phyloP scores from a whole-genome alignment of 2,329 filamentous ascomycete genomes.

The Fusarium sp. region DNA sequence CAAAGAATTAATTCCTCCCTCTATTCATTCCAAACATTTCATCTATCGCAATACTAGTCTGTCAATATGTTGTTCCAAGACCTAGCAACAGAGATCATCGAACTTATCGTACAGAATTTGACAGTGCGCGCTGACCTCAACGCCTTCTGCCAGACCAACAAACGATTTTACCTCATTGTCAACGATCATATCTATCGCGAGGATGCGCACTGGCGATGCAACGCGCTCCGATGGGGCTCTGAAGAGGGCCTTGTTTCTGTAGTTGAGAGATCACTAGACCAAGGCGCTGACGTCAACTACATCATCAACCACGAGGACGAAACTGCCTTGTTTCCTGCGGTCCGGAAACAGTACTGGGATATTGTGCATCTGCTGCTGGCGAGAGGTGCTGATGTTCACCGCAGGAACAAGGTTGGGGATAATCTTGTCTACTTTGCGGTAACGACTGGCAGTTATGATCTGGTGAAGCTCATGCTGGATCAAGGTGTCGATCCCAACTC shows the following conservation, averaged over 20 bases:
- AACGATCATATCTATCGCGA: neutral
- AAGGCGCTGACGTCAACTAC: neutral
- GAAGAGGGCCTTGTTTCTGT: neutral
- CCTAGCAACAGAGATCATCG: slow-evolving; percentile 9
- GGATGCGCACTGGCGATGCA: neutral
- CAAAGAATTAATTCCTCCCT: accelerated
- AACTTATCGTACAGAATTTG: neutral
- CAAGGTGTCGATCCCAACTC: neutral
- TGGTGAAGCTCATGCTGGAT: neutral
- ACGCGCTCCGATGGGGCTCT: neutral
- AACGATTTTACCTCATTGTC: neutral
- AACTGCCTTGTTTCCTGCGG: neutral
- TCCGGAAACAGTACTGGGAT: neutral
- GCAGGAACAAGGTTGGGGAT: neutral
- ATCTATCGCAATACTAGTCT: accelerated
- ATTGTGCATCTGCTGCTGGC: neutral
- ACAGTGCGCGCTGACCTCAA: neutral
- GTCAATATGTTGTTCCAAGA: neutral
- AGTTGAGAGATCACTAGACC: neutral
- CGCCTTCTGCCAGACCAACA: neutral
- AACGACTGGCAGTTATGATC: neutral
- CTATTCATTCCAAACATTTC: accelerated
- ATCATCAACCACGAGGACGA: neutral
- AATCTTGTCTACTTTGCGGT: slow-evolving; percentile 2
- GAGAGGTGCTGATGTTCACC: neutral